Evolutionary conservation across 352 stramenopile species (phyloP), one percentile per base, ranked within the genome.

Genomic region (Phytophthora fragariaefolia): DNA sequence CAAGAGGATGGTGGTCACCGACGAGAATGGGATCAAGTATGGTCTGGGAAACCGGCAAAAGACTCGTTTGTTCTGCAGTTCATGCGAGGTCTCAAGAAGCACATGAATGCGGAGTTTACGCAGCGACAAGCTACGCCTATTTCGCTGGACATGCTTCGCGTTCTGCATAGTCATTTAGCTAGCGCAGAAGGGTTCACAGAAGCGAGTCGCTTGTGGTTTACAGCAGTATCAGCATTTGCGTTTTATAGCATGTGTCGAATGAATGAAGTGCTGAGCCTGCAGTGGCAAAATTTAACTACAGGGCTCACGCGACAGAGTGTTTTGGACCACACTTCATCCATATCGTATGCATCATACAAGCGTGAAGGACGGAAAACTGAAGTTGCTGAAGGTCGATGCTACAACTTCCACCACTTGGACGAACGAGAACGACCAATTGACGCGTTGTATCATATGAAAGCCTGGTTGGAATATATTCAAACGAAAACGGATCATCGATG

Each of bases 171-270:
- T 7, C 48, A 54, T 27, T 18, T 58, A 23, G n/a, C 10, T 17
- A 38, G 17, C 20, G 12, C 58, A 6, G 34, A 8, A 1, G 58
- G 58, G 6, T 66, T 66, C 15, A 46, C 48, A 2, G 38, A 58
- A 30, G 36, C 26, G 17, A 38, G 24, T 10, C 58, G 47, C 0
- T 34, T 59, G 28, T 59, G 49, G 48, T 66, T 59, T 23, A 12
- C 12, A 8, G 49, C 58, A 17, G 50, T 60, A n/a, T 48, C 40
- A 1, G 36, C 40, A 4, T 55, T 66, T 24, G 27, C 58, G 18
- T 60, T 60, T 7, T 66, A 66, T 15, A 27, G 48, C 4, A 66
- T 59, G 49, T 66, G 48, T 28, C 49, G 48, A 15, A 54, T 66
- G 20, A 59, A 66, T 12, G 58, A 66, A 28, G 28, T 66, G 13